phyloP scores from a whole-genome alignment of 495 filamentous ascomycete species.

The Daldinia decipiens region DNA sequence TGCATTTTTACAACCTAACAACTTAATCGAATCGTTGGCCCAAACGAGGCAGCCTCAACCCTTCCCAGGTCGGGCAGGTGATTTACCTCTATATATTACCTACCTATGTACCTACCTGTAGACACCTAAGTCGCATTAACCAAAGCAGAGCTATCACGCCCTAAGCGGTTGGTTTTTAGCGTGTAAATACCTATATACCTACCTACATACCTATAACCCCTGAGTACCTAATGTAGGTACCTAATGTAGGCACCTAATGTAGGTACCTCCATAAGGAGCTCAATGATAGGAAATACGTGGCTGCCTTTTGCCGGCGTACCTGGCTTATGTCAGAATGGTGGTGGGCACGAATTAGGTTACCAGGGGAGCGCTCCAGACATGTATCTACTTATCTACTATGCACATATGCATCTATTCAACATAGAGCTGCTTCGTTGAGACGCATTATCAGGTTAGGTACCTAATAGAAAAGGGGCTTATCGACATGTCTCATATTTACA shows the following conservation, averaged over 20 bases:
- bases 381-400: too few relatives aligned
- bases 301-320: not conserved
- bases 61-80: constrained; percentile 5
- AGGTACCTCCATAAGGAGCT: not conserved
- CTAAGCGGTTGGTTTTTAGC: not conserved
- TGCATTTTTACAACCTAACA: constrained; percentile 29
- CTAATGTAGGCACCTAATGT: not conserved
- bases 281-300: constrained; percentile 4
- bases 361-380: not conserved
- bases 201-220: not conserved
- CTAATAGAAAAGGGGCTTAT: constrained; percentile 12
- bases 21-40: constrained; percentile 21
- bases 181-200: not conserved
- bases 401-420: constrained; percentile 1
- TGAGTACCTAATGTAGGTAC: not conserved
- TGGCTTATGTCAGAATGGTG: constrained; percentile 28
- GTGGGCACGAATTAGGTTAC: constrained; percentile 13
- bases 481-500: constrained; percentile 12
- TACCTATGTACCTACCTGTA: too few relatives aligned
- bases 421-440: too few relatives aligned
- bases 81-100: not conserved
- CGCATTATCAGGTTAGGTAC: too few relatives aligned
- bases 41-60: constrained; percentile 34
- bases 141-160: not conserved
- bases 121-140: too few relatives aligned